phyloP scores from a whole-genome alignment of 331 rosid genomes.

The Acacia concinna region DNA sequence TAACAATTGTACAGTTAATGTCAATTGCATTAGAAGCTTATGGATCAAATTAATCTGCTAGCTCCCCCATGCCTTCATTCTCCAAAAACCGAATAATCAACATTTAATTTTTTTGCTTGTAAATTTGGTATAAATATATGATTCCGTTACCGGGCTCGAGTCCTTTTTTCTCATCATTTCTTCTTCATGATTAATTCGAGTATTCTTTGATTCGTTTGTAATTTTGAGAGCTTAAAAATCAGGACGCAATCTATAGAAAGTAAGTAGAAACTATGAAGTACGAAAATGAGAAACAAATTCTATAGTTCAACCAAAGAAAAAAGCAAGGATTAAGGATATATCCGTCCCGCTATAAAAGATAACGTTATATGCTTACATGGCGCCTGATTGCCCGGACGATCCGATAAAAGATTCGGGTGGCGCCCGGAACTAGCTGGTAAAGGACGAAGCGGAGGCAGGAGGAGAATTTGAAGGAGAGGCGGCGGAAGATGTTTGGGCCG shows the following conservation, averaged over 20 bases:
- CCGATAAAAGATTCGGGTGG: constrained; percentile 34
- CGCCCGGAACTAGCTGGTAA: constrained; percentile 31
- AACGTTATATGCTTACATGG: constrained; percentile 17
- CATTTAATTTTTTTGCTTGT: neutral
- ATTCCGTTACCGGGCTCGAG: neutral
- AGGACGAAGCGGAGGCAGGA: constrained; percentile 35
- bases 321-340: neutral
- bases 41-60: neutral
- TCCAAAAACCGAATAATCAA: neutral
- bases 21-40: neutral
- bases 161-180: neutral
- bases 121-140: neutral
- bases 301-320: neutral
- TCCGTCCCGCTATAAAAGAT: neutral
- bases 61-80: neutral
- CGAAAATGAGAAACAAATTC: neutral
- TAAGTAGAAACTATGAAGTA: neutral
- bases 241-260: neutral
- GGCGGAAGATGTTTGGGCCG: constrained; percentile 50
- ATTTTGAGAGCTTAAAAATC: neutral
- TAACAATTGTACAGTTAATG: constrained; percentile 12
- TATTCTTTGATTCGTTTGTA: neutral
- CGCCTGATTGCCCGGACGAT: constrained; percentile 33
- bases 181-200: neutral
- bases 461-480: constrained; percentile 45